phyloP scores from a whole-genome alignment of 208 protist species.

The Leishmania braziliensis region DNA sequence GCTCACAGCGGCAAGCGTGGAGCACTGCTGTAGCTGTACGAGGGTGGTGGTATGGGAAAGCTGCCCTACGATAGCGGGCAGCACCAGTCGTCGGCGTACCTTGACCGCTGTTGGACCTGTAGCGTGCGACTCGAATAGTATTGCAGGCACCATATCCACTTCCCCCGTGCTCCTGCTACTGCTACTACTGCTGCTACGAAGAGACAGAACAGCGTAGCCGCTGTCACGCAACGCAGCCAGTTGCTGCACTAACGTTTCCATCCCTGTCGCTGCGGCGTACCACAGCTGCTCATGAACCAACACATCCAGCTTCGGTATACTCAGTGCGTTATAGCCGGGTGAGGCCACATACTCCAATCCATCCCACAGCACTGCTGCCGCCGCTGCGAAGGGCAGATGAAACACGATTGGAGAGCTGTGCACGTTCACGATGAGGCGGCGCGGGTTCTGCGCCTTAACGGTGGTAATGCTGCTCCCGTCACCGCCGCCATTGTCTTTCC shows the following conservation, averaged over 20 bases:
- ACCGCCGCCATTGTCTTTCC: neutral
- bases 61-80: slow-evolving; percentile 18
- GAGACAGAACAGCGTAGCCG: slow-evolving; percentile 21
- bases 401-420: slow-evolving; percentile 40
- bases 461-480: neutral
- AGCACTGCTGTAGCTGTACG: slow-evolving; percentile 20
- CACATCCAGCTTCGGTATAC: slow-evolving; percentile 28
- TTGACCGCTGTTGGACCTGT: slow-evolving; percentile 16
- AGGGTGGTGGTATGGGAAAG: slow-evolving; percentile 9
- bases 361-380: slow-evolving; percentile 52
- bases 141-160: slow-evolving; percentile 1
- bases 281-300: slow-evolving; percentile 28
- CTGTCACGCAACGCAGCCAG: slow-evolving; percentile 16
- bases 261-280: neutral
- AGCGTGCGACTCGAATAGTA: slow-evolving; percentile 22
- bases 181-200: slow-evolving; percentile 9
- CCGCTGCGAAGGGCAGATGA: slow-evolving; percentile 34
- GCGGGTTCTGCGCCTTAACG: neutral
- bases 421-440: slow-evolving; percentile 34
- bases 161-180: slow-evolving; percentile 3
- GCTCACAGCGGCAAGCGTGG: slow-evolving; percentile 16
- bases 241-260: slow-evolving; percentile 5
- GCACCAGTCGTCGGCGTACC: slow-evolving; percentile 17
- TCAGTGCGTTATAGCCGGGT: slow-evolving; percentile 28
- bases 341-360: slow-evolving; percentile 25